Base-by-base conservation (phyloP, 768 basidiomycete genomes). In the Podaxis sp. region DNA sequence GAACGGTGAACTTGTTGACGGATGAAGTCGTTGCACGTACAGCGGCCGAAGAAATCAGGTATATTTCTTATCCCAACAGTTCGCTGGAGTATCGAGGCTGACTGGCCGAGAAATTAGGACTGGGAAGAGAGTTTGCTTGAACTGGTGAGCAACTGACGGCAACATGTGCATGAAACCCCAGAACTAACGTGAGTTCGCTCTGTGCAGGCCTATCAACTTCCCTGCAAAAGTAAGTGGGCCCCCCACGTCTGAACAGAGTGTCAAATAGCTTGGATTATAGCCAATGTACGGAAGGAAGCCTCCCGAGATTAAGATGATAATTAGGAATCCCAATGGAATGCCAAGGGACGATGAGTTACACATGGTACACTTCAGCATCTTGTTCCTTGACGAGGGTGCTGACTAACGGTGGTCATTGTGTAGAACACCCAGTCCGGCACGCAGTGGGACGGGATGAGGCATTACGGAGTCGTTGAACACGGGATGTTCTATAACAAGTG, bases 401-500 rank as follows among this genome's bases (percentile, higher is more conserved):
- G 13, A 44, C 48, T 38, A 30, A 38, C 33, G 9, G 30, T 33
- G 30, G 49, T 15, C 22, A 2, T 26, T 15, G 38, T 53, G 17
- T 67, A 89, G 87, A 89, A 90, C 65, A 87, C 87, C 0, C 88
- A 89, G 74, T 87, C 87, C 0, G 86, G 87, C 8, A 80, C 86
- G 3, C 87, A 90, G 66, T 88, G 87, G 87, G 88, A 89, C 66
- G 87, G 87, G 7, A 60, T 88, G 69, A 78, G 82, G 63, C 87
- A 89, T 66, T 85, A 79, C 67, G 85, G 85, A 2, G 63, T 88
- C 46, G 53, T 71, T 0, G 79, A 82, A 15, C 81, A 87, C 65
- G 77, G 76, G 2, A 75, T 87, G 22, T 87, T 85, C 68, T 89
- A 88, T 71, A 84, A 88, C 73, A 85, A 87, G 86, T 86, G 65